Percentiles rank a stretch among this genome's conserved stretches.
Evolutionary conservation across 148 eudicot species (phyloP).

Genomic region (Simmondsia chinensis): DNA sequence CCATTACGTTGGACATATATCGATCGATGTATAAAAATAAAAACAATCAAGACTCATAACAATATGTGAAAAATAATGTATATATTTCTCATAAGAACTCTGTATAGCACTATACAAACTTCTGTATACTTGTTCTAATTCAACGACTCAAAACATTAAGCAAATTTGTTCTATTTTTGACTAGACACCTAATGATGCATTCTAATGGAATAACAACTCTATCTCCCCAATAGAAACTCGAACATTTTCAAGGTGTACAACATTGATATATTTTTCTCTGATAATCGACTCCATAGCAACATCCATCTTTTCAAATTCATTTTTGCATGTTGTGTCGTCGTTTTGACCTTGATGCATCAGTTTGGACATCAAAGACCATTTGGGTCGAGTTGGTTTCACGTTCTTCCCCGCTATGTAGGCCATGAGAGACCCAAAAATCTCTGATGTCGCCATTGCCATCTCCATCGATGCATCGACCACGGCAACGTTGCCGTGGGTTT

Average conservation of each 20-base stretch:
- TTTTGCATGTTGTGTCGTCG: neutral
- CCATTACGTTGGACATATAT: no score
- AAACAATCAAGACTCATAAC: no score
- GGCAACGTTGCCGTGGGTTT: neutral
- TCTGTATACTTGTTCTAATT: neutral
- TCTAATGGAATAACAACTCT: constrained; percentile 8
- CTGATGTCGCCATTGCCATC: constrained; percentile 9
- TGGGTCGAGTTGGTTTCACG: neutral
- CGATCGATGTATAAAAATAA: no score
- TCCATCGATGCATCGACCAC: constrained; percentile 2
- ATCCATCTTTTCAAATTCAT: constrained; percentile 10
- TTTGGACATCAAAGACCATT: constrained; percentile 14
- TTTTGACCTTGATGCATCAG: constrained; percentile 3
- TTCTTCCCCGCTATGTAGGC: constrained; percentile 1
- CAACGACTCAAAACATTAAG: constrained; percentile 18
- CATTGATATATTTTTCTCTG: constrained; percentile 2
- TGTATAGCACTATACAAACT: neutral
- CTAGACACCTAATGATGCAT: constrained; percentile 17
- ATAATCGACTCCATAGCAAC: constrained; percentile 2
- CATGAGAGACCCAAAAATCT: constrained; percentile 11
- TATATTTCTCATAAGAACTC: no score
- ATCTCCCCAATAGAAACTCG: constrained; percentile 9
- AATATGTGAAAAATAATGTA: no score
- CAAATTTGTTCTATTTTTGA: constrained; percentile 21
- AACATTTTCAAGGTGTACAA: neutral